Conservation (phyloP, 1,284 basidiomycete species). For the Microstroma glucosiphilum region DNA sequence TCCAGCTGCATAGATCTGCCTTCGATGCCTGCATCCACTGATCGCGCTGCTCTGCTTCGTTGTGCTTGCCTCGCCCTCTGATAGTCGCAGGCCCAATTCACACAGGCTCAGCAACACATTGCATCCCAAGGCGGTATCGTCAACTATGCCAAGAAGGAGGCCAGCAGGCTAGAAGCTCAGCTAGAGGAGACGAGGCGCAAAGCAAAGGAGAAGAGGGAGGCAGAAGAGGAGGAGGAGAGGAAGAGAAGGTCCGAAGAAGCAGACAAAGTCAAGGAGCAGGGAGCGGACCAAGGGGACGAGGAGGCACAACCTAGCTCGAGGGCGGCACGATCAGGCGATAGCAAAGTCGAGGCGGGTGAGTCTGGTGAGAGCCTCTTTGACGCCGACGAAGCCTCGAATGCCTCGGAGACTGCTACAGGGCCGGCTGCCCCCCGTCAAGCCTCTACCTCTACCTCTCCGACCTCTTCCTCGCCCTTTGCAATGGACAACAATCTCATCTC, state of each 20-base stretch:
- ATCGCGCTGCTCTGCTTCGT: constrained; percentile 60
- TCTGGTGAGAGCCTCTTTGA: neutral
- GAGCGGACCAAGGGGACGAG: neutral
- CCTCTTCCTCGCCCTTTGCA: neutral
- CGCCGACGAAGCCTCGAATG: neutral
- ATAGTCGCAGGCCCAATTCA: constrained; percentile 21
- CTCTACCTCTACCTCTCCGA: neutral
- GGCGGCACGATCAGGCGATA: too few relatives aligned
- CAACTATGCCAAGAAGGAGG: constrained; percentile 29
- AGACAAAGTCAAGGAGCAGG: neutral
- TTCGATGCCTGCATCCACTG: constrained; percentile 62
- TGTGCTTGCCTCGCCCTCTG: neutral
- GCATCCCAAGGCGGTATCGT: constrained; percentile 37
- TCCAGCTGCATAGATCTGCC: constrained; percentile 55
- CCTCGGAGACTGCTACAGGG: neutral
- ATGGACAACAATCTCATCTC: neutral
- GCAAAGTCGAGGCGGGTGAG: neutral
- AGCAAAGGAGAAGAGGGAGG: neutral
- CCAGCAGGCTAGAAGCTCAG: constrained; percentile 32
- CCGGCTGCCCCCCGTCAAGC: neutral
- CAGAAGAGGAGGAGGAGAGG: neutral
- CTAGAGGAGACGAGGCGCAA: constrained; percentile 30
- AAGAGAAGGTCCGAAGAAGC: neutral
- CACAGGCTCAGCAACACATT: constrained; percentile 32
- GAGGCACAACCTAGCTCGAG: too few relatives aligned